Conservation (phyloP, 345 rosid species). For the Jatropha curcas region DNA sequence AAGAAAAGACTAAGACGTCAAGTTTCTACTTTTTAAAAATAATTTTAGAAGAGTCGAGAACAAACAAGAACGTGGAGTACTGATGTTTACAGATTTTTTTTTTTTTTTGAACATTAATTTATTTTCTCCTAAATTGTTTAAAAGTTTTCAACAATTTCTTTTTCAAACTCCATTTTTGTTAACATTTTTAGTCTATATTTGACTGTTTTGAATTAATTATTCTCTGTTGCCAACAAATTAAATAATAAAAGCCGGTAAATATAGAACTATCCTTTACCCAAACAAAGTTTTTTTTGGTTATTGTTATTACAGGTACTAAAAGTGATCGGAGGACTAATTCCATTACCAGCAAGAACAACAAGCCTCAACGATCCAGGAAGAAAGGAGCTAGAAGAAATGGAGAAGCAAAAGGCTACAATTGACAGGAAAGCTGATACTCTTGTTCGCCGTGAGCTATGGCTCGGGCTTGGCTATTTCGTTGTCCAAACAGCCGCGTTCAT, state of each 20-base stretch:
- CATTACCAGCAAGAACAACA: slow-evolving; percentile 38
- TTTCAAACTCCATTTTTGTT: too few species aligned
- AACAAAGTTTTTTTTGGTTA: slow-evolving; percentile 18
- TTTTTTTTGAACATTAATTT: too few species aligned
- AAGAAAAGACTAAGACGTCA: too few species aligned
- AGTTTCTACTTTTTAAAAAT: too few species aligned
- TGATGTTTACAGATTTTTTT: too few species aligned
- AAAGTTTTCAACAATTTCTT: too few species aligned
- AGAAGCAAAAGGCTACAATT: slow-evolving; percentile 48
- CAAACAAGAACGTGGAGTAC: too few species aligned
- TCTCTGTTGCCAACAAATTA: background rate
- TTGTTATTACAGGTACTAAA: slow-evolving; percentile 58
- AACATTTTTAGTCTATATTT: background rate
- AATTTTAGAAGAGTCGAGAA: too few species aligned
- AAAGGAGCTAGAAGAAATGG: slow-evolving; percentile 61
- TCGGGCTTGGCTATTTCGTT: slow-evolving; percentile 65
- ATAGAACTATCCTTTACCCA: slow-evolving; percentile 28
- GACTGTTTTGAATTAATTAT: too few species aligned
- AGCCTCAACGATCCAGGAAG: slow-evolving; percentile 57
- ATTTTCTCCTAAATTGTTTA: too few species aligned
- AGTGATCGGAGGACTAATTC: slow-evolving; percentile 69
- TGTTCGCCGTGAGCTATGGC: slow-evolving; percentile 74
- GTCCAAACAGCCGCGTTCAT: slow-evolving; percentile 82
- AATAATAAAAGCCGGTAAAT: background rate
- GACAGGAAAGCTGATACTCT: slow-evolving; percentile 53